Conservation (phyloP, 2,329 filamentous ascomycete genomes). For the Coleophoma crateriformis region DNA sequence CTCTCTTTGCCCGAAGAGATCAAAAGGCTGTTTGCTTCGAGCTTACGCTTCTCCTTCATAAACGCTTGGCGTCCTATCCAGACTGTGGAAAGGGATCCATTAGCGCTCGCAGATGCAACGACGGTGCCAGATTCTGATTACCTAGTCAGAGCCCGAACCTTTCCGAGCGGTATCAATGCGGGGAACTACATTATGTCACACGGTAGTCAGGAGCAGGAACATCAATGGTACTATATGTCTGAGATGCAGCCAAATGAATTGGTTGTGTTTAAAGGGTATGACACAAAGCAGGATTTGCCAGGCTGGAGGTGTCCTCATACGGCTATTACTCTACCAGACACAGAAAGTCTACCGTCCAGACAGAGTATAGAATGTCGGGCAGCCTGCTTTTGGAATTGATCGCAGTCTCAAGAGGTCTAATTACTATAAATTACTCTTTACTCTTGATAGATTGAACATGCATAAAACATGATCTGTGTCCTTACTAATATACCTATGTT, state of each 20-base stretch:
- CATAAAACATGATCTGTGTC: too few relatives aligned
- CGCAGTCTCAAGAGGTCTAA: too few relatives aligned
- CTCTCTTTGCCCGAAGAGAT: background rate
- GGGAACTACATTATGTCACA: conserved; percentile 2
- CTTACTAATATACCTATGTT: too few relatives aligned
- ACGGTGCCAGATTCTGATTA: conserved; percentile 3
- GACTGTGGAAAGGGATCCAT: background rate
- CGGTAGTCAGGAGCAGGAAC: background rate
- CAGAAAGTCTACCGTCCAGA: background rate
- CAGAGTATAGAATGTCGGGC: conserved; percentile 2
- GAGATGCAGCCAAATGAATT: conserved; percentile 3
- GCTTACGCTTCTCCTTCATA: background rate
- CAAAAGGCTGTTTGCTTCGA: background rate
- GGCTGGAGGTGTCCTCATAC: conserved; percentile 4
- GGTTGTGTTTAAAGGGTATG: conserved; percentile 3
- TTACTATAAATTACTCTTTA: too few relatives aligned
- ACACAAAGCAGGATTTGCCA: background rate
- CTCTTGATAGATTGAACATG: too few relatives aligned
- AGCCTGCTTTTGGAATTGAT: conserved; percentile 1
- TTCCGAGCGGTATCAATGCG: background rate
- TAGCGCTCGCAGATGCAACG: conserved; percentile 1
- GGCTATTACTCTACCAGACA: background rate
- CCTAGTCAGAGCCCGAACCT: conserved; percentile 2
- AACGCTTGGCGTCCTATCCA: conserved; percentile 1
- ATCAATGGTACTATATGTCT: conserved; percentile 5